Evolutionary conservation across 1,284 basidiomycete genomes (phyloP), one percentile per base, ranked within the genome.

Genomic region (Ceratobasidium sp.): DNA sequence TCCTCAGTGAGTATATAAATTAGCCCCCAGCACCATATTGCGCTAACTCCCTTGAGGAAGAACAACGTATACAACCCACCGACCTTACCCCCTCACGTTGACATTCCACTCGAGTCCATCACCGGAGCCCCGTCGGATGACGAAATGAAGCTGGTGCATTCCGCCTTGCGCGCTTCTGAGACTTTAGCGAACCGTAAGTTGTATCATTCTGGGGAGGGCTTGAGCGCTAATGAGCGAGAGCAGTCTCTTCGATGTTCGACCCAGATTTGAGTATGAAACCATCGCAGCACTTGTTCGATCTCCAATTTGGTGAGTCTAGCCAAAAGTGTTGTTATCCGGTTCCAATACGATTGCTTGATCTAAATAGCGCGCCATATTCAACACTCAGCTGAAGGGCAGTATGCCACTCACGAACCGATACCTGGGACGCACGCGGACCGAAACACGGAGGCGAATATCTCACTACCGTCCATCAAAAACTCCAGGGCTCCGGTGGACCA

Each of bases 231-330:
- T 36, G n/a, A 17, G 7, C 3, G 7, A 56, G 4, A 41, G 4
- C 36, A 41, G 60, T 45, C 6, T 41, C 60, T 6, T 63, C 41
- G 22, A 63, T 63, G 60, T 63, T 63, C 41, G 36, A 63, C 33
- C 11, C 60, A 22, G 19, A 45, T 7, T 15, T 63, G n/a, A 47
- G 41, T 24, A 47, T 47, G 36, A 44, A 63, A 22, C 17, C 47
- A 24, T 45, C 41, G 7, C 60, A 63, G 19, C 60, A 63, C 27
- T 29, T 63, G 7, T 63, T 63, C 24, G 22, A 63, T 45, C 1
- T 63, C 15, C 60, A 63, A 22, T 24, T 63, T n/a, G 60, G 60
- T 63, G 22, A 63, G 60, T 44, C n/a, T 4, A 7, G 17, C 27
- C 47, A 8, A 2, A 41, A 36, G n/a, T n/a, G 6, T 19, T 5